Conservation (phyloP, 2,329 filamentous ascomycete genomes). For the Zymoseptoria crescenta region DNA sequence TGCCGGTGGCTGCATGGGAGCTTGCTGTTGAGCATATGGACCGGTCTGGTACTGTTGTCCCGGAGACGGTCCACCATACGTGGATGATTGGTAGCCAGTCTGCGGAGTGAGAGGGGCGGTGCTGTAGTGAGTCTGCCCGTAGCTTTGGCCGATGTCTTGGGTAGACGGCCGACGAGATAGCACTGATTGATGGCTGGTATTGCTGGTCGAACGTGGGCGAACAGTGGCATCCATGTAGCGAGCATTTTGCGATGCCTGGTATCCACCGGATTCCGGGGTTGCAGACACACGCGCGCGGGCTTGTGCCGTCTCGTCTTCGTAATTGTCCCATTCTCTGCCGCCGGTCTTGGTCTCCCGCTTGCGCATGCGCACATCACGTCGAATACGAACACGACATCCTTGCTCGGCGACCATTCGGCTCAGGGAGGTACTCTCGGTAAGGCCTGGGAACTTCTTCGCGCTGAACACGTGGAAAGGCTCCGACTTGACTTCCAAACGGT, state of each 20-base stretch:
- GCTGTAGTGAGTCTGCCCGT: slow-evolving; percentile 35
- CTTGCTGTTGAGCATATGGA: slow-evolving; percentile 24
- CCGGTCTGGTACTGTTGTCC: slow-evolving; percentile 21
- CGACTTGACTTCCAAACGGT: slow-evolving; percentile 85
- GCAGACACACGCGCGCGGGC: slow-evolving; percentile 39
- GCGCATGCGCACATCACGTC: slow-evolving; percentile 88
- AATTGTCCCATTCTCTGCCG: slow-evolving; percentile 59
- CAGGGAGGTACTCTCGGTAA: slow-evolving; percentile 79
- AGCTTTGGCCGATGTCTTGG: slow-evolving; percentile 38
- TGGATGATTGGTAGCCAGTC: slow-evolving; percentile 30
- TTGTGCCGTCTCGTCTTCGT: slow-evolving; percentile 47
- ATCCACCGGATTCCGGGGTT: slow-evolving; percentile 25
- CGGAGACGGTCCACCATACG: slow-evolving; percentile 29
- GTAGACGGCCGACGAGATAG: slow-evolving; percentile 36
- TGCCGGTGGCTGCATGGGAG: slow-evolving; percentile 30
- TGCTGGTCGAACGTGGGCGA: slow-evolving; percentile 33
- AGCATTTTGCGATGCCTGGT: slow-evolving; percentile 14
- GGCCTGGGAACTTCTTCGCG: slow-evolving; percentile 95
- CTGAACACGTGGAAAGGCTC: slow-evolving; percentile 81
- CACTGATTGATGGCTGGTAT: slow-evolving; percentile 28
- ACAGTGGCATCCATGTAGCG: slow-evolving; percentile 28
- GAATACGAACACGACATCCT: slow-evolving; percentile 90
- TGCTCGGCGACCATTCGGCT: slow-evolving; percentile 92
- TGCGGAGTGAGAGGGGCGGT: slow-evolving; percentile 34
- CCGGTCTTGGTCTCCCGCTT: slow-evolving; percentile 65